These are phyloP conservation scores for Talaromyces adpressus DNA, from an alignment of 495 filamentous ascomycete genomes.

Conservation along the genomic window DNA sequence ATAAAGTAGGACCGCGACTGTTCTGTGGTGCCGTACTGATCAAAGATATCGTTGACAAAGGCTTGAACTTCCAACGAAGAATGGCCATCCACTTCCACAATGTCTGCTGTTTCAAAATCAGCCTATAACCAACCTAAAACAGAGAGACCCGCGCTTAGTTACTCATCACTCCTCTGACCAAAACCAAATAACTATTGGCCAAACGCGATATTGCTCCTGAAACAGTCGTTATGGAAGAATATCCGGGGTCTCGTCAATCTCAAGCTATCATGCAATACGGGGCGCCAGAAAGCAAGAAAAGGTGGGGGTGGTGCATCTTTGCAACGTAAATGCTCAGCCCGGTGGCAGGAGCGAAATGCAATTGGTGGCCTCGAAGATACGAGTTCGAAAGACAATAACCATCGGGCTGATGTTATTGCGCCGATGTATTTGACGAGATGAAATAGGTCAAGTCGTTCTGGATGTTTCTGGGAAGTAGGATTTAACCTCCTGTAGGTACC, in stretches of 20 bases:
- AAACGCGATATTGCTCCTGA: neutral
- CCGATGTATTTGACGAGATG: neutral
- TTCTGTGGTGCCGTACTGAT: neutral
- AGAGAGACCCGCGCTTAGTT: neutral
- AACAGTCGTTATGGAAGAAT: neutral
- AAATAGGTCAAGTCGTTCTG: neutral
- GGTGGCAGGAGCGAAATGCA: neutral
- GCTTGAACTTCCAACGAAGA: neutral
- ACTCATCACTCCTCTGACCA: neutral
- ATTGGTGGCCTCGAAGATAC: neutral
- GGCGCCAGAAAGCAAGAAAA: neutral
- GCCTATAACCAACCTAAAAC: neutral
- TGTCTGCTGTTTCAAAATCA: neutral
- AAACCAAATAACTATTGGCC: neutral
- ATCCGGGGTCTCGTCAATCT: neutral
- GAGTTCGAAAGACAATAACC: neutral
- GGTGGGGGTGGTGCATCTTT: neutral
- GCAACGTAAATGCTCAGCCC: neutral
- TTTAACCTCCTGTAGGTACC: neutral
- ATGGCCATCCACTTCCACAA: neutral
- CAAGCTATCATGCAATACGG: neutral
- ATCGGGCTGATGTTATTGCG: neutral
- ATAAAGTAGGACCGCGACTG: neutral
- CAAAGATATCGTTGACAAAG: slow-evolving; percentile 1
- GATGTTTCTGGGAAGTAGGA: neutral